These are phyloP conservation scores for Verruconis gallopava DNA, from an alignment of 2,329 filamentous ascomycete species.

Conservation along the genomic window DNA sequence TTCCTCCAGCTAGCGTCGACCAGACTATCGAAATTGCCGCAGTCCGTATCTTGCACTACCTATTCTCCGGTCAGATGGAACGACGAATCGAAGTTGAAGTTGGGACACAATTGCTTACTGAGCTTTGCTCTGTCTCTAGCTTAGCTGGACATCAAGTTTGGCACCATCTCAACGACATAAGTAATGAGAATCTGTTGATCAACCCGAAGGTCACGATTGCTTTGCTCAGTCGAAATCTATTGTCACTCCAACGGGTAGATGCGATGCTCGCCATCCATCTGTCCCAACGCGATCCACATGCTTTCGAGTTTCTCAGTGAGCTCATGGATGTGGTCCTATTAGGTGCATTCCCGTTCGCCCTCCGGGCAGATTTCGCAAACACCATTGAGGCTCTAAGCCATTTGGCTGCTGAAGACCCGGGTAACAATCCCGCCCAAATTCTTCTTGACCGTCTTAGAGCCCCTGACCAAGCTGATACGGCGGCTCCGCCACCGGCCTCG, in stretches of 20 bases:
- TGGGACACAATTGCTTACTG: slow-evolving; percentile 46
- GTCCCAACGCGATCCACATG: slow-evolving; percentile 54
- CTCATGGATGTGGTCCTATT: slow-evolving; percentile 69
- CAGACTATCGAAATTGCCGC: slow-evolving; percentile 27
- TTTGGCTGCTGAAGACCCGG: slow-evolving; percentile 66
- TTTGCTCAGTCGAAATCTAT: slow-evolving; percentile 44
- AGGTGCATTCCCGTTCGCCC: slow-evolving; percentile 60
- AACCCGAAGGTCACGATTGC: slow-evolving; percentile 49
- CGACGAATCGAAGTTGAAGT: slow-evolving; percentile 49
- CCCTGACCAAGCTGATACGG: slow-evolving; percentile 26
- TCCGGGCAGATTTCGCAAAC: slow-evolving; percentile 75
- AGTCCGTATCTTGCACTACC: slow-evolving; percentile 37
- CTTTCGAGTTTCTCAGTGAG: slow-evolving; percentile 66
- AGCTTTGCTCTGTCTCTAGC: slow-evolving; percentile 49
- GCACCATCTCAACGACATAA: slow-evolving; percentile 36
- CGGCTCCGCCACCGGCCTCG: slow-evolving; percentile 32
- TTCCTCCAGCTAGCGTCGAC: slow-evolving; percentile 40
- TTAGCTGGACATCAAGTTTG: slow-evolving; percentile 41
- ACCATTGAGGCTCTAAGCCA: slow-evolving; percentile 70
- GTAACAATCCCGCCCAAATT: slow-evolving; percentile 51
- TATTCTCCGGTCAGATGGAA: slow-evolving; percentile 37
- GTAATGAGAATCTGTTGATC: slow-evolving; percentile 47
- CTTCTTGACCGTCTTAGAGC: slow-evolving; percentile 54
- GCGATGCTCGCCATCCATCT: slow-evolving; percentile 61
- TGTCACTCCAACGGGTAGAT: slow-evolving; percentile 46